These are phyloP conservation scores for Annulohypoxylon moriforme DNA, from an alignment of 495 filamentous ascomycete genomes.

Conservation along the genomic window DNA sequence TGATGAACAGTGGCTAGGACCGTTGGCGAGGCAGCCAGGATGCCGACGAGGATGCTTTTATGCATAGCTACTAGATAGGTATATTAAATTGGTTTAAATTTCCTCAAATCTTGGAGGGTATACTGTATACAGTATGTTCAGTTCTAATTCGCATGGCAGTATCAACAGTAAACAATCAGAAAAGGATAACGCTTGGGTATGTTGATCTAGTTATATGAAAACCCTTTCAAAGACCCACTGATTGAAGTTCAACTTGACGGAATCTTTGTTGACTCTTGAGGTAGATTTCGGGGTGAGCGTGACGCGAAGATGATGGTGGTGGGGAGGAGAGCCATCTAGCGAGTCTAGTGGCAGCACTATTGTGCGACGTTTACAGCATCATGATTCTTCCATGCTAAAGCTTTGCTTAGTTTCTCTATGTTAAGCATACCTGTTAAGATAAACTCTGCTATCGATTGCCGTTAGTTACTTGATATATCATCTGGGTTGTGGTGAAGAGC, in stretches of 20 bases:
- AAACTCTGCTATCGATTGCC: too few relatives aligned
- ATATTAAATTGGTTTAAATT: background rate
- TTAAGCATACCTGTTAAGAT: too few relatives aligned
- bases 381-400: background rate
- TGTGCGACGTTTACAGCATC: background rate
- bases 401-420: background rate
- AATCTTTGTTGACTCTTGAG: background rate
- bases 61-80: constrained; percentile 12
- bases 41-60: constrained; percentile 2
- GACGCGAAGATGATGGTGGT: constrained; percentile 21
- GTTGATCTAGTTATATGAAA: constrained; percentile 14
- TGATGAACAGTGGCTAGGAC: background rate
- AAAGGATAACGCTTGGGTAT: background rate
- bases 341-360: background rate
- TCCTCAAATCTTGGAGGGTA: background rate
- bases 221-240: background rate
- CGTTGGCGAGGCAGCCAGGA: background rate
- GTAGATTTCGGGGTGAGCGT: background rate
- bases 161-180: background rate
- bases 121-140: background rate
- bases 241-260: constrained; percentile 15
- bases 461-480: too few relatives aligned
- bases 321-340: background rate
- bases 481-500: too few relatives aligned
- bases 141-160: background rate